Conservation (phyloP, 768 basidiomycete genomes). For the Fomitopsis serialis region DNA sequence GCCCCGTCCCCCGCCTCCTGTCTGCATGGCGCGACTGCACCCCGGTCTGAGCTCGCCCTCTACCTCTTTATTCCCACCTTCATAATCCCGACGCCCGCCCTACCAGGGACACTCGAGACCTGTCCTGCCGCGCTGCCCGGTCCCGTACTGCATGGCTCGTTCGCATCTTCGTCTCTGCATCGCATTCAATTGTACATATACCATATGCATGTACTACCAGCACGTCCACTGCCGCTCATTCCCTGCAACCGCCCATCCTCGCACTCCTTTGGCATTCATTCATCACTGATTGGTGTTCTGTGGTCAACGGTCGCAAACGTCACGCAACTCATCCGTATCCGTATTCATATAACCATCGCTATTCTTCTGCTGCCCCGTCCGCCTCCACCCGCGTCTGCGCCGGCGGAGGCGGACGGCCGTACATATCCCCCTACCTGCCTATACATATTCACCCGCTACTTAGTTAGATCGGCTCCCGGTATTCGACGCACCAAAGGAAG, state of each 20-base stretch:
- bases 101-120: background rate
- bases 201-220: background rate
- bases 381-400: background rate
- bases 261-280: background rate
- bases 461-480: background rate
- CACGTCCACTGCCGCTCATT: background rate
- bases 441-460: background rate
- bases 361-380: background rate
- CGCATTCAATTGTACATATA: background rate
- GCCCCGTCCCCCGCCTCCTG: too few species aligned
- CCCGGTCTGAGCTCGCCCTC: too few species aligned
- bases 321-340: too few species aligned
- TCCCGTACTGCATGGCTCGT: background rate
- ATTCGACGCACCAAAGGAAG: background rate
- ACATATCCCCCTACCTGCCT: background rate
- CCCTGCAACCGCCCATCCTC: background rate
- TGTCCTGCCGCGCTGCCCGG: background rate
- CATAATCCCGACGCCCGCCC: too few species aligned
- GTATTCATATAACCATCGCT: background rate
- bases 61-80: too few species aligned
- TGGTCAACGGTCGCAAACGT: background rate
- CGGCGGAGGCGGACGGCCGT: background rate
- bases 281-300: background rate
- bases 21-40: too few species aligned
- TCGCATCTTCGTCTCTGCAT: background rate